Conservation (phyloP, 352 stramenopile species). For the Globisporangium yorkense region DNA sequence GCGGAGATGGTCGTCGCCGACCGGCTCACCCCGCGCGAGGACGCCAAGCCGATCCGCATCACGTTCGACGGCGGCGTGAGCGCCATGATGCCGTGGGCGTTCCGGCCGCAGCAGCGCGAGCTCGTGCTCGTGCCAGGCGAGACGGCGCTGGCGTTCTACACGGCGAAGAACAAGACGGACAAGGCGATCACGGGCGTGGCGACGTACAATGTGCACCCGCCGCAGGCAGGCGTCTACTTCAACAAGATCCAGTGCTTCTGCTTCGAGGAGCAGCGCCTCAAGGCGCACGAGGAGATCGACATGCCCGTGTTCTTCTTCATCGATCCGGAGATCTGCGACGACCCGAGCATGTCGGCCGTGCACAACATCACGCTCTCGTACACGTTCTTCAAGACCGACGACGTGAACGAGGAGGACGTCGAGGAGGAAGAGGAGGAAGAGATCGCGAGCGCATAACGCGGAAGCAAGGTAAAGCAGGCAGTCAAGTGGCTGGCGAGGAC, state of each 20-base stretch:
- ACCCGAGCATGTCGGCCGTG: constrained; percentile 94
- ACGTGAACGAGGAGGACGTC: constrained; percentile 89
- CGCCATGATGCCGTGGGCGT: constrained; percentile 95
- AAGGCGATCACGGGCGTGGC: constrained; percentile 98
- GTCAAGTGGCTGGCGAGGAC: background rate
- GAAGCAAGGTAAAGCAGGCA: background rate
- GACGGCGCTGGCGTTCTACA: constrained; percentile 99
- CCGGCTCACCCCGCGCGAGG: constrained; percentile 88
- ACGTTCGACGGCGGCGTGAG: constrained; percentile 95
- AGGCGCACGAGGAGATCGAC: constrained; percentile 97
- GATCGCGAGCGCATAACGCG: background rate
- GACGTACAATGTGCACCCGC: constrained; percentile 99
- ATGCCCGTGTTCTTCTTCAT: constrained; percentile 99
- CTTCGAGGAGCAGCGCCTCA: constrained; percentile 98
- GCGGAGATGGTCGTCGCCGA: constrained; percentile 68
- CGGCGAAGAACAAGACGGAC: constrained; percentile 95
- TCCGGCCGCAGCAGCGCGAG: constrained; percentile 94
- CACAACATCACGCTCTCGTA: constrained; percentile 98
- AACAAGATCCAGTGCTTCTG: constrained; percentile 99
- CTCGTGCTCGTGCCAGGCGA: constrained; percentile 94
- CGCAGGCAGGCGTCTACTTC: constrained; percentile 96
- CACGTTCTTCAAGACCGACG: constrained; percentile 97
- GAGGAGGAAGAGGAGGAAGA: constrained; percentile 54
- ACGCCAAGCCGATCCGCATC: constrained; percentile 92
- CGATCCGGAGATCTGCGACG: constrained; percentile 97